These are phyloP conservation scores for Cronartium ribicola DNA, from an alignment of 1,284 basidiomycete genomes.

Conservation along the genomic window DNA sequence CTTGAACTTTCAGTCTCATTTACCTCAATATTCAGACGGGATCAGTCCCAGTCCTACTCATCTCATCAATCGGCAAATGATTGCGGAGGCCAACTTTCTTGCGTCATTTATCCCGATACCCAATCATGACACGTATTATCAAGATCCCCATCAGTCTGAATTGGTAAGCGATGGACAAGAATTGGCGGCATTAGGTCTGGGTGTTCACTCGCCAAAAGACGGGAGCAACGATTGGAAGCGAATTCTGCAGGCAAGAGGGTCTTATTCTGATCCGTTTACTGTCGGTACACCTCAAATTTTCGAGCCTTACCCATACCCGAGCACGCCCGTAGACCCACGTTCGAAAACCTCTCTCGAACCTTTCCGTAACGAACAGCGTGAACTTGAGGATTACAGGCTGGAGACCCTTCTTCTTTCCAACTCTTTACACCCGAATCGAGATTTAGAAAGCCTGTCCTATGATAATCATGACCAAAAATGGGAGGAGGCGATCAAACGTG, in stretches of 20 bases:
- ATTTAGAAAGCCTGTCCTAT: background rate
- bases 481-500: background rate
- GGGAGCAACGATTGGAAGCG: too few species aligned
- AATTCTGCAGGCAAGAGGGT: background rate
- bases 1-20: slow-evolving; percentile 1
- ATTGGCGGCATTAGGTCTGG: too few species aligned
- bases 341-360: too few species aligned
- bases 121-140: background rate
- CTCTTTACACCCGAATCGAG: background rate
- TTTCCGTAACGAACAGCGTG: background rate
- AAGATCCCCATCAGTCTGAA: background rate
- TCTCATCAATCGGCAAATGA: slow-evolving; percentile 1
- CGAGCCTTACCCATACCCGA: too few species aligned
- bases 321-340: too few species aligned
- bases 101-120: background rate
- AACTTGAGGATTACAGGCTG: background rate
- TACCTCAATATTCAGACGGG: background rate
- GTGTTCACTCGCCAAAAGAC: too few species aligned
- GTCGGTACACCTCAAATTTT: too few species aligned
- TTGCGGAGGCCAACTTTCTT: slow-evolving; percentile 7
- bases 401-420: background rate
- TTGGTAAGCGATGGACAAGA: background rate
- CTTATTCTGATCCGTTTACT: background rate
- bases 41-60: background rate
- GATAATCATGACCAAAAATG: background rate